A percentile compares a stretch with the other conserved stretches of the same genome.
These are phyloP conservation scores for Babesia caballi DNA, from an alignment of 169 alveolate genomes.

Conservation along the genomic window DNA sequence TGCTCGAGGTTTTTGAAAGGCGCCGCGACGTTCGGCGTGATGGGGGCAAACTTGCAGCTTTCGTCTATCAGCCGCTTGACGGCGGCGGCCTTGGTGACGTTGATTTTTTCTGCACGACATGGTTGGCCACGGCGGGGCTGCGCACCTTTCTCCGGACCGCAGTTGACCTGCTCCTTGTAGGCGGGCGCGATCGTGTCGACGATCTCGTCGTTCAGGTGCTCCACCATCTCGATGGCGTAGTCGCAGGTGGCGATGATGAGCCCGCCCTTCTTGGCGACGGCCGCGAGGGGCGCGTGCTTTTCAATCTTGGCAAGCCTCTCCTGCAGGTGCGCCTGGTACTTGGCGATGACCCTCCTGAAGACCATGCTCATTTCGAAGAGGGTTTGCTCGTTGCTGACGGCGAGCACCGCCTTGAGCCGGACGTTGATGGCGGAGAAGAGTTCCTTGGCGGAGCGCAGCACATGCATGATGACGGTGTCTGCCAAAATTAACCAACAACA, in stretches of 20 bases:
- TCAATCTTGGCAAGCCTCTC: slow-evolving; percentile 7
- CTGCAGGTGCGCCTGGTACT: slow-evolving; percentile 42
- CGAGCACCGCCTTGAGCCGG: slow-evolving; percentile 44
- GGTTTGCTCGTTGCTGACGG: slow-evolving; percentile 63
- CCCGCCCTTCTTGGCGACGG: slow-evolving; percentile 34
- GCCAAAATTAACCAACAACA: not conserved
- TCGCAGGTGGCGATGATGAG: slow-evolving; percentile 53
- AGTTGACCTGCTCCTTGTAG: slow-evolving; percentile 30
- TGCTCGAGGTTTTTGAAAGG: slow-evolving; percentile 23
- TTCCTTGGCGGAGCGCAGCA: slow-evolving; percentile 52
- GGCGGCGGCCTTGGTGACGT: slow-evolving; percentile 34
- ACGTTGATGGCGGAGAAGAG: slow-evolving; percentile 52
- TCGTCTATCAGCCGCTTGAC: slow-evolving; percentile 48
- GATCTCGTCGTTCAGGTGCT: slow-evolving; percentile 47
- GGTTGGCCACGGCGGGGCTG: not conserved
- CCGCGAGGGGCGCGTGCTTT: slow-evolving; percentile 7
- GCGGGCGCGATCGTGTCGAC: slow-evolving; percentile 36
- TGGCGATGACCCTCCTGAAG: slow-evolving; percentile 26
- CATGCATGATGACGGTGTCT: slow-evolving; percentile 51
- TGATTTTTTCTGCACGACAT: slow-evolving; percentile 25
- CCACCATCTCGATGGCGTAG: slow-evolving; percentile 47
- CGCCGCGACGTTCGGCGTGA: slow-evolving; percentile 24
- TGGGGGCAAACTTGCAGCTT: slow-evolving; percentile 39
- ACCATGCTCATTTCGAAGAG: slow-evolving; percentile 56
- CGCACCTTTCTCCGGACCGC: slow-evolving; percentile 46